Evolutionary conservation across 2,329 filamentous ascomycete genomes (phyloP), one percentile per base, ranked within the genome.

Genomic region (Exophiala bonariae): DNA sequence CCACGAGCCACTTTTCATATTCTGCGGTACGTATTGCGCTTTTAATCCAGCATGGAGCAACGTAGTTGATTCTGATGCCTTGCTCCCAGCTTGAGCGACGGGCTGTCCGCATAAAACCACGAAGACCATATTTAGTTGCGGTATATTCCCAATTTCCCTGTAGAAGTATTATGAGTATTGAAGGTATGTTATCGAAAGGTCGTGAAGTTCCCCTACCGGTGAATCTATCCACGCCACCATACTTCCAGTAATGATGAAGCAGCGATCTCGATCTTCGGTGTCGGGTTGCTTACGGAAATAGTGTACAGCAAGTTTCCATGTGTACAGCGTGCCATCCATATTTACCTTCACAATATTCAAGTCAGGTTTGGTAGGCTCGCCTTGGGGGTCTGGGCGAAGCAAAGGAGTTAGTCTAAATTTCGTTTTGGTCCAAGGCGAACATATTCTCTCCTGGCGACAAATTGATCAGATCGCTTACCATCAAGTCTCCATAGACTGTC

Each of bases 211-310:
- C n/a, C 50, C 54, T 9, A 63, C 57, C 22, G 71, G 70, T 6
- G 68, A 69, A 47, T 78, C 76, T 37, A 75, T 68, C 57, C 68
- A 78, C 0, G 67, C 70, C 0, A 73, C 72, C 58, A 78, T 67
- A 44, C 70, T 74, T 3, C 71, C 71, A 0, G 70, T 76, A 17
- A 78, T 70, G 38, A 78, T 72, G 30, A 79, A 69, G 46, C 73
- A 74, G 1, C 75, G 66, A 47, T 77, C 73, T 5, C 69, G 59
- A 1, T 52, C 39, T 23, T 57, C 41, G 30, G 55, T 61, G 8
- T 45, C 41, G 0, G 72, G 69, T 49, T 63, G 59, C 35, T 68
- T 63, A 1, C 70, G 57, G 56, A 76, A 76, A 47, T 74, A 74
- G 49, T 75, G 70, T 7, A 74, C 61, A 0, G 73, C 73, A 0